Base-by-base conservation (phyloP, 2,329 filamentous ascomycete species). In the Parastagonospora avenae region DNA sequence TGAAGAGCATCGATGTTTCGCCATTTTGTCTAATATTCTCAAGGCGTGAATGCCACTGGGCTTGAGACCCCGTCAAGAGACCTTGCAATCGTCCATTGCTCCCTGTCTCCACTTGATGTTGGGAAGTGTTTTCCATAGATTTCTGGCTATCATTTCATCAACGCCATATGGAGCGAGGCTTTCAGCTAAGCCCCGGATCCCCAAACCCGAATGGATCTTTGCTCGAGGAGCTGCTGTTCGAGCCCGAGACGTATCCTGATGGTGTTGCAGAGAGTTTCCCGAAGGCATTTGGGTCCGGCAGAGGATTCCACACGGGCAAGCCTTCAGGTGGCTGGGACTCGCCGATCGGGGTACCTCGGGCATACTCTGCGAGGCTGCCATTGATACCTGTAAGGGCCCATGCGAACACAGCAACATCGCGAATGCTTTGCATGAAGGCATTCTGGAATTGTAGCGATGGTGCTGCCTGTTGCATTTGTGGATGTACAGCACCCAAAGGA, bases 391-490 rank as follows among this genome's bases (percentile, higher is more conserved):
- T 85, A 9, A 93, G 75, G 1, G 87, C 88, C 90, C 90, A 95
- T 8, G 90, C 90, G 68, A 95, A 94, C n/a, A 94, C 88, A 1
- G 89, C 90, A 41, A 92, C 88, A 46, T 94, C 90, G 49, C 89
- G 86, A 59, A 95, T 95, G 2, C 87, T 88, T 47, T 82, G 81
- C 88, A 94, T 91, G 63, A 94, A 85, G 46, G 85, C 82, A 24
- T 85, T 80, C 40, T 73, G 68, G 45, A 64, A 54, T 36, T 67
- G 56, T 35, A 65, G 28, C 14, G 81, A 77, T 32, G 84, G 84
- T 10, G 55, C 59, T 19, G 60, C n/a, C 82, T 82, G 14, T 82
- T 82, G 55, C 79, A 72, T 79, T 14, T 65, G 56, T 53, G 73
- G 70, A 51, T 72, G 68, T 43, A 61, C 59, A 33, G 70, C 70